Conservation (phyloP, 768 basidiomycete genomes). For the Tephrocybe sp. region DNA sequence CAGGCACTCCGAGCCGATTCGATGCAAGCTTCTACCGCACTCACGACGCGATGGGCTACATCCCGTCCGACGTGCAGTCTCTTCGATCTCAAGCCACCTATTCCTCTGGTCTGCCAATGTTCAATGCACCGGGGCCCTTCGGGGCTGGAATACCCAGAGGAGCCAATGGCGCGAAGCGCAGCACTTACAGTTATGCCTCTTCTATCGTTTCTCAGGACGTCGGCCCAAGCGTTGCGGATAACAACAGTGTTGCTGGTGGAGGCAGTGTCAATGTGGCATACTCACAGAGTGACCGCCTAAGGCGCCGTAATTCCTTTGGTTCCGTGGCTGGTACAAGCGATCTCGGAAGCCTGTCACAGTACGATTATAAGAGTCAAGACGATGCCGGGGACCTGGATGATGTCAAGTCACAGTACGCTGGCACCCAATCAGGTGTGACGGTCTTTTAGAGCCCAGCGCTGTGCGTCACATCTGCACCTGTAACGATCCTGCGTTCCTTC, state of each 20-base stretch:
- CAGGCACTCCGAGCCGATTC: constrained; percentile 92
- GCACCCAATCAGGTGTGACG: constrained; percentile 83
- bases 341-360: constrained; percentile 73
- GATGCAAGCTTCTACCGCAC: constrained; percentile 95
- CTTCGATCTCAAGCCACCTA: constrained; percentile 96
- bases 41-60: constrained; percentile 91
- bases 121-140: constrained; percentile 69
- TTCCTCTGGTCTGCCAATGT: constrained; percentile 88
- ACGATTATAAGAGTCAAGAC: constrained; percentile 90
- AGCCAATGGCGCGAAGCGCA: constrained; percentile 67
- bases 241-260: constrained; percentile 60
- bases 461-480: constrained; percentile 6
- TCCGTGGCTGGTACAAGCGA: constrained; percentile 77
- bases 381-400: constrained; percentile 79
- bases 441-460: constrained; percentile 53
- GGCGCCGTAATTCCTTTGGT: constrained; percentile 72
- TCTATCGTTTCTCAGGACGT: constrained; percentile 94
- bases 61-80: constrained; percentile 94
- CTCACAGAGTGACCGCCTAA: constrained; percentile 88
- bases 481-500: constrained; percentile 3
- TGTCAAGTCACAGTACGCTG: constrained; percentile 86
- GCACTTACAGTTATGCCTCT: constrained; percentile 82
- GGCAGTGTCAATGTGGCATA: constrained; percentile 68
- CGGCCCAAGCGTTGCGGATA: constrained; percentile 61
- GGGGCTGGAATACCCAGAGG: constrained; percentile 66